Conservation (phyloP, 305 asterid genomes). For the Plantago lanceolata region DNA sequence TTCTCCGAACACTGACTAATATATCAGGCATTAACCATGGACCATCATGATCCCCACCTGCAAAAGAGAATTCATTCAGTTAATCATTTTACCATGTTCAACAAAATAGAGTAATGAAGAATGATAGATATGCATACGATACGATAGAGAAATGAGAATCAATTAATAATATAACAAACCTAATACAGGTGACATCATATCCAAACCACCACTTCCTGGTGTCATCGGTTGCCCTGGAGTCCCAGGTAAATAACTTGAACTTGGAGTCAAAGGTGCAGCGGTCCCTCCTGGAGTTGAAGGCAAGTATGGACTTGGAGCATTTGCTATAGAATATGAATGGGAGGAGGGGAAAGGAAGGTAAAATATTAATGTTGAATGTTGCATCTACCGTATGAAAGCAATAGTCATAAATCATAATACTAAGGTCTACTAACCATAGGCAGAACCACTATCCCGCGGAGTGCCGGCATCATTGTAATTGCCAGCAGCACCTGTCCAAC, state of each 20-base stretch:
- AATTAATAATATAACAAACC: slow-evolving; percentile 41
- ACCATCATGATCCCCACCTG: slow-evolving; percentile 85
- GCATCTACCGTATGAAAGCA: not conserved
- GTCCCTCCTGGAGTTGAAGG: slow-evolving; percentile 94
- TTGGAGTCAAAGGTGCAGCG: slow-evolving; percentile 97
- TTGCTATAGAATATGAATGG: slow-evolving; percentile 41
- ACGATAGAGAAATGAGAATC: not conserved
- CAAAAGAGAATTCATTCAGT: slow-evolving; percentile 20
- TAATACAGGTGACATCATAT: slow-evolving; percentile 89
- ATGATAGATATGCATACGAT: not conserved
- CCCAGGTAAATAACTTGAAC: slow-evolving; percentile 93
- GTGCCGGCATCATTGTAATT: slow-evolving; percentile 82
- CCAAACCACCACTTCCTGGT: slow-evolving; percentile 94
- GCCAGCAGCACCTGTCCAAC: slow-evolving; percentile 65
- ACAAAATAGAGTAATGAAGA: not conserved
- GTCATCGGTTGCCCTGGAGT: slow-evolving; percentile 99
- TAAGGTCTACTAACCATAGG: slow-evolving; percentile 54
- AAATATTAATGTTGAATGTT: not conserved
- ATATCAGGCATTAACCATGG: slow-evolving; percentile 84
- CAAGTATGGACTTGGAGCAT: slow-evolving; percentile 96
- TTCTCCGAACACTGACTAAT: slow-evolving; percentile 67
- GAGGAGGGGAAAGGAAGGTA: slow-evolving; percentile 12
- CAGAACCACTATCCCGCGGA: slow-evolving; percentile 73
- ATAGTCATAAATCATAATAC: slow-evolving; percentile 1
- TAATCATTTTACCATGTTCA: not conserved